Evolutionary conservation across 2,329 filamentous ascomycete species (phyloP).

Genomic region (Aureobasidium sp.): DNA sequence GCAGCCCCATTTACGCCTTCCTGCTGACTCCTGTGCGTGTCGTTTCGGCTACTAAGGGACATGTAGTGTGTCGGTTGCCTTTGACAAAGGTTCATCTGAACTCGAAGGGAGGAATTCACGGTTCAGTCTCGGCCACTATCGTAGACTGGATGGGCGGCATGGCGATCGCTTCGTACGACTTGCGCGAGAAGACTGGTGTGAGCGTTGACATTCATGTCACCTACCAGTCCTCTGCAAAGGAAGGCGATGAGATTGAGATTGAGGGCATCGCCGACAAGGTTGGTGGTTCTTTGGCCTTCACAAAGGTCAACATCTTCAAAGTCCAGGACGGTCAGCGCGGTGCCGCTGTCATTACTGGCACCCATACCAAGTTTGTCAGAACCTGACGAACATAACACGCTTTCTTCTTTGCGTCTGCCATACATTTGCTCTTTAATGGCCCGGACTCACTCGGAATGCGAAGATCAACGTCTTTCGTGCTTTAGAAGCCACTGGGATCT

Average conservation of each 20-base stretch:
- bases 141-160: constrained; percentile 67
- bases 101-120: constrained; percentile 58
- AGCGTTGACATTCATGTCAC: constrained; percentile 67
- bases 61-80: constrained; percentile 35
- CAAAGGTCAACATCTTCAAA: constrained; percentile 56
- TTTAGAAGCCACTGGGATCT: constrained; percentile 37
- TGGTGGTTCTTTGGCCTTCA: constrained; percentile 60
- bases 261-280: constrained; percentile 57
- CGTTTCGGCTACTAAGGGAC: constrained; percentile 34
- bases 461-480: constrained; percentile 46
- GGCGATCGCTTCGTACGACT: constrained; percentile 58
- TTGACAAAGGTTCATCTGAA: constrained; percentile 54
- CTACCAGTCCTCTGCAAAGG: constrained; percentile 54
- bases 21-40: constrained; percentile 35
- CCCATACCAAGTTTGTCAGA: constrained; percentile 59
- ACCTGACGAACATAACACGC: constrained; percentile 29
- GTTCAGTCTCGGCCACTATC: constrained; percentile 61
- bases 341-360: constrained; percentile 51
- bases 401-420: constrained; percentile 63
- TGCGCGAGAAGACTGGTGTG: constrained; percentile 55
- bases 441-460: constrained; percentile 61
- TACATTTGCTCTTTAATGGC: constrained; percentile 46
- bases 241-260: constrained; percentile 60
- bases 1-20: constrained; percentile 40
- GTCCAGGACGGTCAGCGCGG: constrained; percentile 41